Evolutionary conservation across 192 early-diverging fungal genomes (phyloP), one percentile per base, ranked within the genome.

Genomic region (Dissophora ornata): DNA sequence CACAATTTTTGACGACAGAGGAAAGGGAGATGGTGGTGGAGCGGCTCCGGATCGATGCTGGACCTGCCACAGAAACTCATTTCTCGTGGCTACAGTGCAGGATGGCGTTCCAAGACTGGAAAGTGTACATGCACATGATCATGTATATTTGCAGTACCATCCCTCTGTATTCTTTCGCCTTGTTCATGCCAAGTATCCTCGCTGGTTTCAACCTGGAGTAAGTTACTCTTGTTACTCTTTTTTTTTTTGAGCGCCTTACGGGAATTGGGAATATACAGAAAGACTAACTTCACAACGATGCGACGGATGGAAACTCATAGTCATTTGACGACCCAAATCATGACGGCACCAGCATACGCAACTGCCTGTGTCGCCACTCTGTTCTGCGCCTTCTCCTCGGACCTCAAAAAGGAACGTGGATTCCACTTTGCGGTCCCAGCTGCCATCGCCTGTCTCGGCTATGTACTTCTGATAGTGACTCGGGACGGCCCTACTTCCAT

Each of bases 171-270:
- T 85, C 86, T 33, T 79, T 89, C 46, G 79, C 84, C 41, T 85
- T 90, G 22, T 91, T 91, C 69, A 55, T 94, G 44, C 91, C 92
- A 0, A 87, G 84, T 21, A 90, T 94, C 33, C 79, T 94, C 51
- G 67, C 74, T 36, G 77, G 81, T 29, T 86, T 94, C 81, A 87
- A 90, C 10, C 89, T 85, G 42, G 52, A 71, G 60, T 64, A 44
- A 34, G 60, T 67, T 3, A 11, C 26, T 45, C 26, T 28, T 24
- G 21, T n/a, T 29, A n/a, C n/a, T n/a, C n/a, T n/a, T n/a, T n/a
- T n/a, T n/a, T n/a, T n/a, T n/a, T n/a, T n/a, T n/a, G n/a, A n/a
- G n/a, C n/a, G n/a, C n/a, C n/a, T n/a, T n/a, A n/a, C n/a, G n/a
- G n/a, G n/a, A n/a, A n/a, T n/a, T n/a, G n/a, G n/a, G n/a, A n/a